Evolutionary conservation across 2,329 filamentous ascomycete genomes (phyloP).

Genomic region (Seiridium cupressi): DNA sequence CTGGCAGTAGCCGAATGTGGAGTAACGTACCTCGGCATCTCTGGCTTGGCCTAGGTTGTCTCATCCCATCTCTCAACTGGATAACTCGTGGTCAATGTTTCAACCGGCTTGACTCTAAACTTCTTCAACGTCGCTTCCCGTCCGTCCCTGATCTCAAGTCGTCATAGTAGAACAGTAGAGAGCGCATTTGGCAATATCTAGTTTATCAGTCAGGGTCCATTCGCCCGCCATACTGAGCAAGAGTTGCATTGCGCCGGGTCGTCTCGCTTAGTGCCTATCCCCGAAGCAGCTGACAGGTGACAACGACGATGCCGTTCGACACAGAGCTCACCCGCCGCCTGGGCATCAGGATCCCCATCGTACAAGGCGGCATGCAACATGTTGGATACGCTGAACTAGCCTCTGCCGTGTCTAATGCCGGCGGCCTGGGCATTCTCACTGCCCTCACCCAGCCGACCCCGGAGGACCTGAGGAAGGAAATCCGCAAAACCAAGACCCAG

Average conservation of each 20-base stretch:
- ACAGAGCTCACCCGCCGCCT: slow-evolving; percentile 57
- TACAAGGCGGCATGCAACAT: slow-evolving; percentile 88
- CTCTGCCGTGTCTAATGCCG: slow-evolving; percentile 76
- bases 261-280: no score
- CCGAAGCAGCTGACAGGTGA: neutral
- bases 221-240: no score
- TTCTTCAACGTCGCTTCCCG: no score
- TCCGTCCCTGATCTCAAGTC: no score
- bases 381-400: slow-evolving; percentile 79
- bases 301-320: slow-evolving; percentile 50
- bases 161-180: no score
- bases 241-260: no score
- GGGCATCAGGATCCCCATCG: slow-evolving; percentile 66
- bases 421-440: slow-evolving; percentile 78
- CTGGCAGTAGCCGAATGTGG: neutral
- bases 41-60: neutral
- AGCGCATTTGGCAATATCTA: no score
- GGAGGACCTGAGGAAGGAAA: slow-evolving; percentile 89
- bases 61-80: no score
- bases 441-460: slow-evolving; percentile 91
- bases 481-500: slow-evolving; percentile 78
- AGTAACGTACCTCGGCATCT: slow-evolving; percentile 9
- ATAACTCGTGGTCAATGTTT: no score
- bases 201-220: no score
- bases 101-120: no score